phyloP scores from a whole-genome alignment of 2,329 filamentous ascomycete species.

The Xylariaceae sp. region DNA sequence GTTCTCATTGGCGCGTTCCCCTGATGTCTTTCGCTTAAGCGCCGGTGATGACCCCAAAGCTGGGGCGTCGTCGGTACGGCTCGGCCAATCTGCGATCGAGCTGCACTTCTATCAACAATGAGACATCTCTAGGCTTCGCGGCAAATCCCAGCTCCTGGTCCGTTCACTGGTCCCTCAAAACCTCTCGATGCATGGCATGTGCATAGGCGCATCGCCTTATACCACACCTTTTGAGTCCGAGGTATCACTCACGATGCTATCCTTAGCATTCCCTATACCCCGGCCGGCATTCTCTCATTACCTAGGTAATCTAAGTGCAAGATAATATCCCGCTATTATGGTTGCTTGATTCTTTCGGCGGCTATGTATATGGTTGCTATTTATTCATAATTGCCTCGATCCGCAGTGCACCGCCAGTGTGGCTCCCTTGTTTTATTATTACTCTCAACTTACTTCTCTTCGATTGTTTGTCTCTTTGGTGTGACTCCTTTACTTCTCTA shows the following conservation, averaged over 20 bases:
- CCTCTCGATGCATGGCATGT: slow-evolving; percentile 24
- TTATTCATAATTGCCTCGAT: slow-evolving; percentile 19
- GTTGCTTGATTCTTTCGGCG: slow-evolving; percentile 9
- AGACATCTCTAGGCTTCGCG: slow-evolving; percentile 1
- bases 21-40: slow-evolving; percentile 31
- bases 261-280: slow-evolving; percentile 31
- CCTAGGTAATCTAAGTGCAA: slow-evolving; percentile 5
- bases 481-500: slow-evolving; percentile 27
- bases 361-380: slow-evolving; percentile 4
- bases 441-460: slow-evolving; percentile 2
- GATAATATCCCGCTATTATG: neutral
- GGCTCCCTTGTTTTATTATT: slow-evolving; percentile 13
- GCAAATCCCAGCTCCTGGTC: slow-evolving; percentile 17
- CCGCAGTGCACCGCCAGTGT: neutral
- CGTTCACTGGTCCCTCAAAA: slow-evolving; percentile 22
- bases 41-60: slow-evolving; percentile 33
- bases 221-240: slow-evolving; percentile 12
- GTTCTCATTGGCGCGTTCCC: slow-evolving; percentile 25
- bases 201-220: slow-evolving; percentile 36
- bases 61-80: slow-evolving; percentile 22
- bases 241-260: slow-evolving; percentile 36
- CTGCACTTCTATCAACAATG: slow-evolving; percentile 11
- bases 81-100: slow-evolving; percentile 32
- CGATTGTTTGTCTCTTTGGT: slow-evolving; percentile 2
- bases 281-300: slow-evolving; percentile 13